Percentiles rank a stretch among this genome's conserved stretches.
Conservation (phyloP, 352 stramenopile genomes). For the Globisporangium splendens region DNA sequence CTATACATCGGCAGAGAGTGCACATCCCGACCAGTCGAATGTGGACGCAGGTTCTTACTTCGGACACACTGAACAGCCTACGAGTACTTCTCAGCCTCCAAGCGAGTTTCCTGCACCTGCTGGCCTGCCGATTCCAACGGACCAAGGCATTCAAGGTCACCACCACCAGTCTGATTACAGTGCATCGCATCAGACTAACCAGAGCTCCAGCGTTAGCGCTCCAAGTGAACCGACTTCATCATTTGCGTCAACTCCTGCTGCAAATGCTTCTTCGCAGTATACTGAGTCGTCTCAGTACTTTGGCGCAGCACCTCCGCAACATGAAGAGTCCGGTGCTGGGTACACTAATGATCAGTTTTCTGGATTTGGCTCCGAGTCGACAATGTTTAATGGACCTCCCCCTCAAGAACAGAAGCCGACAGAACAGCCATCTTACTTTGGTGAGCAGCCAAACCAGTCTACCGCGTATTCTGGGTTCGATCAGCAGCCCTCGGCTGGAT, state of each 20-base stretch:
- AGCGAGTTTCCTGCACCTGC: not conserved
- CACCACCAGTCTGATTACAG: not conserved
- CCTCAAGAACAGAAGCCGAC: conserved; percentile 6
- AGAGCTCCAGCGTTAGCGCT: not conserved
- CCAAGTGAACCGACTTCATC: not conserved
- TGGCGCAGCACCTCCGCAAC: conserved; percentile 3
- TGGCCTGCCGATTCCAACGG: not conserved
- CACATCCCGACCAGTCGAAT: not conserved
- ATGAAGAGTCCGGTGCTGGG: conserved; percentile 4
- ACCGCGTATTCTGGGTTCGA: conserved; percentile 25
- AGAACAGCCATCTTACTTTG: conserved; percentile 11
- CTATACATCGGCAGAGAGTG: not conserved
- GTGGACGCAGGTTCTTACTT: conserved; percentile 1
- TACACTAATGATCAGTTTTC: conserved; percentile 7
- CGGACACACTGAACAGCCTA: not conserved
- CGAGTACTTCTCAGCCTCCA: conserved; percentile 1
- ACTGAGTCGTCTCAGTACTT: conserved; percentile 11
- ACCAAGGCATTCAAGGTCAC: not conserved
- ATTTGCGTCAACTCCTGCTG: not conserved
- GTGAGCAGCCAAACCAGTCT: conserved; percentile 4
- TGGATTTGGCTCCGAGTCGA: not conserved
- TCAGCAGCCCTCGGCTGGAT: conserved; percentile 11
- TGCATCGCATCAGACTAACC: conserved; percentile 1
- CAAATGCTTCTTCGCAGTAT: conserved; percentile 1
- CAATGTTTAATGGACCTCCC: conserved; percentile 8